These are phyloP conservation scores for Candolleomyces aberdarensis DNA, from an alignment of 768 basidiomycete genomes.

Conservation along the genomic window DNA sequence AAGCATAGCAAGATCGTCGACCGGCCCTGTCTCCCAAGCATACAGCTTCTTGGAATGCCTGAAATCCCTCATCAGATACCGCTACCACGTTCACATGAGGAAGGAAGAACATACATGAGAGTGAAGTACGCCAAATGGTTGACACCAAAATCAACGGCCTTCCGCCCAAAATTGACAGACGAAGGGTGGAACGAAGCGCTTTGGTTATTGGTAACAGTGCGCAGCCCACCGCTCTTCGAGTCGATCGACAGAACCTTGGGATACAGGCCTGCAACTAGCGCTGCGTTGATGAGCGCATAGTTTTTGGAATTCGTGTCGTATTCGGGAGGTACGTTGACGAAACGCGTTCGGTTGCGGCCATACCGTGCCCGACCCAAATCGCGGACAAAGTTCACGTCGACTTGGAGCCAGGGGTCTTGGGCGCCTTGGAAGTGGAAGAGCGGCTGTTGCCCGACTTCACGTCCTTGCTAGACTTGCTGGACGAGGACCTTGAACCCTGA, in stretches of 20 bases:
- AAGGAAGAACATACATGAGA: constrained; percentile 57
- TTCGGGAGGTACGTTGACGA: constrained; percentile 70
- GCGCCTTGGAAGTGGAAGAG: no score
- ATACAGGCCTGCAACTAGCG: constrained; percentile 82
- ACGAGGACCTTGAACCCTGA: no score
- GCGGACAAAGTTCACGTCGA: constrained; percentile 58
- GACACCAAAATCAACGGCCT: constrained; percentile 64
- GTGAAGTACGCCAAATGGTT: constrained; percentile 85
- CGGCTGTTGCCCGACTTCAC: no score
- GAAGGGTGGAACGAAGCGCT: constrained; percentile 81
- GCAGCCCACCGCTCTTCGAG: constrained; percentile 53
- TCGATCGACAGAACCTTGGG: constrained; percentile 87
- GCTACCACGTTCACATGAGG: no score
- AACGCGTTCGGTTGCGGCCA: constrained; percentile 69
- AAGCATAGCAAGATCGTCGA: constrained; percentile 78
- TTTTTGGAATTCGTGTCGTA: constrained; percentile 70
- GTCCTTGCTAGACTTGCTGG: no score
- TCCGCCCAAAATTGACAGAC: constrained; percentile 82
- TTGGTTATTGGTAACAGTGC: constrained; percentile 82
- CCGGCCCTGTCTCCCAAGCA: constrained; percentile 90
- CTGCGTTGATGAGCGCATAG: constrained; percentile 67
- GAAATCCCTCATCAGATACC: no score
- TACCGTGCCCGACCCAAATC: constrained; percentile 80
- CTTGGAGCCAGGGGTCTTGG: constrained; percentile 35
- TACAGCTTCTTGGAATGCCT: constrained; percentile 95